Evolutionary conservation across 192 early-diverging fungal species (phyloP).

Genomic region (Coemansia sp.): DNA sequence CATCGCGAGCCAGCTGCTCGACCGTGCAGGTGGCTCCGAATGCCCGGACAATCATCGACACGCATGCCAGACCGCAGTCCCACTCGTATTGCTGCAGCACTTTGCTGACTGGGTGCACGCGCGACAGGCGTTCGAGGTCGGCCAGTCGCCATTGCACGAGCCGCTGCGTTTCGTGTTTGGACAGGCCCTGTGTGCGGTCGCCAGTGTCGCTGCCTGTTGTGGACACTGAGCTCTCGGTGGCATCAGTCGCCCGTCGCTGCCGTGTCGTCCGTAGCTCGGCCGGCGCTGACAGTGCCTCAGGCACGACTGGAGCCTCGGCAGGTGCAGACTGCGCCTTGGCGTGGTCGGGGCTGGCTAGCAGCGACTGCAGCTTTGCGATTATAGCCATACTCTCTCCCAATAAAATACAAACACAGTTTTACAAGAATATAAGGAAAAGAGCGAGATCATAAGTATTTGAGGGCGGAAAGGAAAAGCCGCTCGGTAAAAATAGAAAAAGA

Average conservation of each 20-base stretch:
- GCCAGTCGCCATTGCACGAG: slow-evolving; percentile 30
- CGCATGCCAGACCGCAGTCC: slow-evolving; percentile 89
- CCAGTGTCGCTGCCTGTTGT: background rate
- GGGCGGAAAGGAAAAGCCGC: too few species aligned
- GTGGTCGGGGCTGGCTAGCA: background rate
- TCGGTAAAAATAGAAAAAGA: too few species aligned
- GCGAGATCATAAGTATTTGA: too few species aligned
- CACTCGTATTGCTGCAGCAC: slow-evolving; percentile 58
- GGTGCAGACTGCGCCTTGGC: background rate
- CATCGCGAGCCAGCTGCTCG: slow-evolving; percentile 59
- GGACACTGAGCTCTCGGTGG: slow-evolving; percentile 1
- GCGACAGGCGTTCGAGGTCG: slow-evolving; percentile 44
- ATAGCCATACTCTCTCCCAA: background rate
- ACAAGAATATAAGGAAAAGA: too few species aligned
- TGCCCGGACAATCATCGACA: slow-evolving; percentile 74
- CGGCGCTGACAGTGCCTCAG: background rate
- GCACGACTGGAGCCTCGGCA: background rate
- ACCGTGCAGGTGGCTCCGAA: slow-evolving; percentile 60
- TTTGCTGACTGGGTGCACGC: slow-evolving; percentile 52
- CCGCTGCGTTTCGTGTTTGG: slow-evolving; percentile 33
- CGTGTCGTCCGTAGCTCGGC: background rate
- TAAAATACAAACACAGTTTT: too few species aligned
- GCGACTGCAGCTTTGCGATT: slow-evolving; percentile 1
- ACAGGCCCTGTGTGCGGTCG: background rate
- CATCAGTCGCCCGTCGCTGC: background rate